These are phyloP conservation scores for Solanum hybrid DNA, from an alignment of 305 asterid genomes.

Conservation along the genomic window DNA sequence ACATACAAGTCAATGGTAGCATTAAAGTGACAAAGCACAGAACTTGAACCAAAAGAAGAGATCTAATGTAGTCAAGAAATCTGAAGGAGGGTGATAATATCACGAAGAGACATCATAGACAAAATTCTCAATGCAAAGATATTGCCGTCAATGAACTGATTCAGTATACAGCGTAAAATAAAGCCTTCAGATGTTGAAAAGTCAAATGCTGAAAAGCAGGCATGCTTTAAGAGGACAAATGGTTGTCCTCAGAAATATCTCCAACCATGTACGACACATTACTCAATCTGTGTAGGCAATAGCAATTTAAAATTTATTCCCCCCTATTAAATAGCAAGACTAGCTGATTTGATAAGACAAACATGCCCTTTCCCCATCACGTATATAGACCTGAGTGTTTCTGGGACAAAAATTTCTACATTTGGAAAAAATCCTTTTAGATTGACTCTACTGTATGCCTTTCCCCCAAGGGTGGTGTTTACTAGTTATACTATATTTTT, in stretches of 20 bases:
- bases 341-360: not conserved
- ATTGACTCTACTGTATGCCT: not conserved
- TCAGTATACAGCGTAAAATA: not conserved
- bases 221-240: not conserved
- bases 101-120: not conserved
- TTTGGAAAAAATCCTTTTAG: not conserved
- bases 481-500: not conserved
- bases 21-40: not conserved
- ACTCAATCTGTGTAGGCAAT: not conserved
- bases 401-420: not conserved
- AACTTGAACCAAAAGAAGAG: not conserved
- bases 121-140: not conserved
- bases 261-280: not conserved
- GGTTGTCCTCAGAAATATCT: not conserved
- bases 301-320: not conserved
- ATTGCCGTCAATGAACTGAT: not conserved
- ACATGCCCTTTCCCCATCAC: not conserved
- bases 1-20: not conserved
- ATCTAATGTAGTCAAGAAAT: not conserved
- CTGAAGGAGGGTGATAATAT: not conserved
- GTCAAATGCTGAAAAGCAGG: not conserved
- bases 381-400: not conserved
- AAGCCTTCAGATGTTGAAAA: not conserved
- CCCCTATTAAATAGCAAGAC: not conserved
- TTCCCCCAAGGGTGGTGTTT: not conserved